Base-by-base conservation (phyloP, 352 stramenopile genomes). In the Plasmopara halstedii region DNA sequence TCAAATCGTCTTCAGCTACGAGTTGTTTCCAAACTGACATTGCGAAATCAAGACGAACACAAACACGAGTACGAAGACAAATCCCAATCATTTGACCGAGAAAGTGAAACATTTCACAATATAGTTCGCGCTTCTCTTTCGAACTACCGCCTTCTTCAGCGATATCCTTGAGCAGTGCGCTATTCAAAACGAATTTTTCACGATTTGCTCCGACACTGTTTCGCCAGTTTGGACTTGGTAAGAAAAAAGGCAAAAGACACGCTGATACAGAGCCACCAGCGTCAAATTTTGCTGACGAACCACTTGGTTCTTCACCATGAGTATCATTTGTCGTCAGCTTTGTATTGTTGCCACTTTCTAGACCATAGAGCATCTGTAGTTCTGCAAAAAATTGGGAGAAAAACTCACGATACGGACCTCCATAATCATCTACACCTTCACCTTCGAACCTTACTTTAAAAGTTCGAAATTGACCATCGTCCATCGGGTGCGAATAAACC, bases 401-500 rank as follows among this genome's bases (percentile, higher is more conserved):
- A 43, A 97, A 93, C 49, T 97, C 91, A 21, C 91, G 76, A 57
- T 97, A 97, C 9, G 90, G 87, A 0, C 92, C 92, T 2, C 92
- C 92, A 37, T 97, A 97, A 64, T 97, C 92, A 54, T 97, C 87
- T 1, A 95, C 89, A 6, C 89, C 90, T 62, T 97, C 91, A 17
- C 91, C 92, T 54, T 95, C 86, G 41, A 97, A 97, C 52, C 96
- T 95, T 14, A 97, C 86, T 41, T 96, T 96, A 67, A 97, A 97
- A 18, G 62, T 85, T 13, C 87, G 70, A n/a, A 85, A 46, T 42
- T 96, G 87, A 0, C 83, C 83, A 41, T 96, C 86, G 56, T 96
- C 87, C 87, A 96, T 96, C 4, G 85, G 87, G 41, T 96, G 87
- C 1, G 79, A 91, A 51, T 96, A 96, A 2, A 85, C 77, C 70